A percentile compares a stretch with the other conserved stretches of the same genome.
phyloP scores from a whole-genome alignment of 345 rosid species.

The Acer yangbiense region DNA sequence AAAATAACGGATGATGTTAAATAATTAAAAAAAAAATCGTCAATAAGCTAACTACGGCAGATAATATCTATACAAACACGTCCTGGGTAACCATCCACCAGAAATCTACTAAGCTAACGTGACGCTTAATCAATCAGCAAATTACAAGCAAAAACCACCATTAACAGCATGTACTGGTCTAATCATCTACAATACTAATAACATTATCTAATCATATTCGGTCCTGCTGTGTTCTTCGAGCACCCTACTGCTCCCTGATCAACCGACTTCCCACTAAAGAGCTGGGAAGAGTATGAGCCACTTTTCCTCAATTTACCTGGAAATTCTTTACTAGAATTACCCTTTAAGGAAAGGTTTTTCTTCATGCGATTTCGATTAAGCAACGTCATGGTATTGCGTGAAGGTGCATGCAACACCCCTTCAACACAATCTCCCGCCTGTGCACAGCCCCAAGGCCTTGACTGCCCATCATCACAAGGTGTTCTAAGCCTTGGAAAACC shows the following conservation, averaged over 20 bases:
- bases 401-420: slow-evolving; percentile 53
- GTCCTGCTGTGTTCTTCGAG: slow-evolving; percentile 39
- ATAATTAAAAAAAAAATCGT: too few species aligned
- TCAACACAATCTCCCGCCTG: slow-evolving; percentile 65
- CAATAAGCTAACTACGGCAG: background rate
- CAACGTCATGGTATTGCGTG: slow-evolving; percentile 46
- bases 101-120: background rate
- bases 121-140: background rate
- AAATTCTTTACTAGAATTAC: slow-evolving; percentile 52
- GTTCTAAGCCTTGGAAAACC: slow-evolving; percentile 47
- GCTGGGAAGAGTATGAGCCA: slow-evolving; percentile 30
- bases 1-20: too few species aligned
- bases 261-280: slow-evolving; percentile 31
- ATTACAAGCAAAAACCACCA: background rate
- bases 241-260: slow-evolving; percentile 39
- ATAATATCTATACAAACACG: background rate
- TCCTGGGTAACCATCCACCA: background rate
- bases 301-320: slow-evolving; percentile 54
- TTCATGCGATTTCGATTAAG: slow-evolving; percentile 51
- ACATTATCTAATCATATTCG: slow-evolving; percentile 15
- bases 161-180: background rate
- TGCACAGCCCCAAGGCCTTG: slow-evolving; percentile 67
- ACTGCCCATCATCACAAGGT: slow-evolving; percentile 52
- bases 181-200: background rate
- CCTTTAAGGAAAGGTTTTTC: slow-evolving; percentile 54